phyloP scores from a whole-genome alignment of 75 land plant species.

The Selaginella moellendorffii region DNA sequence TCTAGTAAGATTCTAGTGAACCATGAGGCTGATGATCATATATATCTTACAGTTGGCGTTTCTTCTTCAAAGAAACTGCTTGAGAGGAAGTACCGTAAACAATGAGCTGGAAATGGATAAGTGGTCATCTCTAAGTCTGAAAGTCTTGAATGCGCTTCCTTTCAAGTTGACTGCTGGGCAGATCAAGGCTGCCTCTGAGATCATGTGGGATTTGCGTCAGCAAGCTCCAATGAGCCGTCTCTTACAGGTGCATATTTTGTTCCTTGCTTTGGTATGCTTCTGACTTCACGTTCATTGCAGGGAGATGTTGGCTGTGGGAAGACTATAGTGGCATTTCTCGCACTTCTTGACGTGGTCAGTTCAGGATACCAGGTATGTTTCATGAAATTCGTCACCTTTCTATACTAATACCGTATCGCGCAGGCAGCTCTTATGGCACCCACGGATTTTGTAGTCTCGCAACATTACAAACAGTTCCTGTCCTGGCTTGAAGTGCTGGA shows the following conservation, averaged over 20 bases:
- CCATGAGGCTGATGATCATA: no score
- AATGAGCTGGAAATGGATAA: slow-evolving; percentile 26
- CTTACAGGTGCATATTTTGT: slow-evolving; percentile 42
- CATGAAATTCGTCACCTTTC: no score
- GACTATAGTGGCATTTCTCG: slow-evolving; percentile 83
- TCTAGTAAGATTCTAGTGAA: slow-evolving; percentile 6
- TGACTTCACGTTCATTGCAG: slow-evolving; percentile 21
- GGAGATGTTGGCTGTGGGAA: slow-evolving; percentile 99
- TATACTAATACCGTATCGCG: background rate
- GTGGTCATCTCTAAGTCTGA: slow-evolving; percentile 64
- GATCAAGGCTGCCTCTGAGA: slow-evolving; percentile 65
- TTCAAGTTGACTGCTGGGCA: slow-evolving; percentile 73
- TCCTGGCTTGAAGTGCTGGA: slow-evolving; percentile 26
- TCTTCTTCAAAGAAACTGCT: background rate
- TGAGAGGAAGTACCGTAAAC: background rate
- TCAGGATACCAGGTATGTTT: slow-evolving; percentile 78
- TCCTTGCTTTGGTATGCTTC: background rate
- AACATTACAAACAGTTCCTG: slow-evolving; percentile 50
- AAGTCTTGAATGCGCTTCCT: slow-evolving; percentile 49
- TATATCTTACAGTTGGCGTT: background rate
- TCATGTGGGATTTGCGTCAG: slow-evolving; percentile 72
- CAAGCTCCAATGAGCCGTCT: slow-evolving; percentile 87
- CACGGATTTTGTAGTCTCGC: slow-evolving; percentile 78
- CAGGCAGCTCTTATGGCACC: slow-evolving; percentile 97
- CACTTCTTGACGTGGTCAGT: slow-evolving; percentile 70